A percentile compares a stretch with the other conserved stretches of the same genome.
Conservation (phyloP, 768 basidiomycete genomes). For the Aureoboletus auriporus region DNA sequence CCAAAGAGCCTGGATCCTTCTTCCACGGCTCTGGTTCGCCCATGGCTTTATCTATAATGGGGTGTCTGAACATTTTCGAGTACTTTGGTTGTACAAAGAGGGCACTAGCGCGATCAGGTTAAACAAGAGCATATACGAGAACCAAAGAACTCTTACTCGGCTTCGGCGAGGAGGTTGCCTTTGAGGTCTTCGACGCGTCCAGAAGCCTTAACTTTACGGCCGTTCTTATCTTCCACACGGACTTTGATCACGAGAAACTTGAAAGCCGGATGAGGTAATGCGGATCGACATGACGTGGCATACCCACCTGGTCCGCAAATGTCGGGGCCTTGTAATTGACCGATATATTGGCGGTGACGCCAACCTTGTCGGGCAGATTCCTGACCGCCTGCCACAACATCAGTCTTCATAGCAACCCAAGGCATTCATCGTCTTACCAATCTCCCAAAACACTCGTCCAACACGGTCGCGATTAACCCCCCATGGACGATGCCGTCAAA, state of each 20-base stretch:
- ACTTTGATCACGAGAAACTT: constrained; percentile 86
- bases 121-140: not conserved
- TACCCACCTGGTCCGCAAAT: constrained; percentile 74
- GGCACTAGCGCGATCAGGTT: constrained; percentile 40
- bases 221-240: constrained; percentile 59
- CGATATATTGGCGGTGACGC: constrained; percentile 84
- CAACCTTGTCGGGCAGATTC: constrained; percentile 85
- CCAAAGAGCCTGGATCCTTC: constrained; percentile 22
- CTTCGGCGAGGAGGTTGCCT: constrained; percentile 82
- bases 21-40: constrained; percentile 46
- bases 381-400: constrained; percentile 59
- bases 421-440: constrained; percentile 47
- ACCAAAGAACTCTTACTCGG: constrained; percentile 56
- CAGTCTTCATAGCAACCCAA: not conserved
- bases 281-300: not conserved
- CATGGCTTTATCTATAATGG: constrained; percentile 57
- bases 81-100: constrained; percentile 89
- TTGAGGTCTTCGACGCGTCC: constrained; percentile 75
- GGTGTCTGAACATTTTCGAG: constrained; percentile 67
- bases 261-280: not conserved
- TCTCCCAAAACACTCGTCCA: constrained; percentile 83
- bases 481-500: constrained; percentile 96
- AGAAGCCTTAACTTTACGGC: constrained; percentile 71
- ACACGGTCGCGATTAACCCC: constrained; percentile 81
- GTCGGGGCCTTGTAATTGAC: constrained; percentile 87